Percentiles rank a stretch among this genome's conserved stretches.
Evolutionary conservation across 352 stramenopile species (phyloP).

Genomic region (Globisporangium lucens): DNA sequence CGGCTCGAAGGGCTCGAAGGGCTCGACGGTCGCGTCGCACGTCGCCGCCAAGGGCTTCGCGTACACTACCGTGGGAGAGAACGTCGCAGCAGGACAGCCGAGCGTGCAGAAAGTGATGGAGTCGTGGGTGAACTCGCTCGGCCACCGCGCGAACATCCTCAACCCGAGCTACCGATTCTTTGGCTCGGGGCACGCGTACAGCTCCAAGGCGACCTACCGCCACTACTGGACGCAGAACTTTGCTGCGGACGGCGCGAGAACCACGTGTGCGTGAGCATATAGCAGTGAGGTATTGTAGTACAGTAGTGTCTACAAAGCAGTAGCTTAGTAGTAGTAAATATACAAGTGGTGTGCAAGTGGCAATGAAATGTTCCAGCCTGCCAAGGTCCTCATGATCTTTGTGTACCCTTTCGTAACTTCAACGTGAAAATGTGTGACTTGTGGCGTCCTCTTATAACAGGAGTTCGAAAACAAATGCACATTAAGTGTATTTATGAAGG

Average conservation of each 20-base stretch:
- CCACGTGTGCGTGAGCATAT: constrained; percentile 26
- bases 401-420: neutral
- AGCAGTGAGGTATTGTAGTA: neutral
- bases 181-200: constrained; percentile 22
- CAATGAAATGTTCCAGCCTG: neutral
- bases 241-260: constrained; percentile 7
- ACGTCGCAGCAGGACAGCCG: constrained; percentile 22
- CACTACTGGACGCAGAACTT: constrained; percentile 33
- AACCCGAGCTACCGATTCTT: constrained; percentile 24
- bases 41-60: constrained; percentile 26
- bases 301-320: neutral
- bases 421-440: constrained; percentile 1
- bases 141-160: constrained; percentile 27
- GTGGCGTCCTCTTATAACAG: neutral
- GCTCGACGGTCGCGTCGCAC: constrained; percentile 20
- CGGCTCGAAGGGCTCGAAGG: constrained; percentile 18
- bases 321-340: neutral
- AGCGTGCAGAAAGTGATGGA: constrained; percentile 16
- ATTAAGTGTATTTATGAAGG: neutral
- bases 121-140: constrained; percentile 25
- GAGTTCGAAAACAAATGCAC: neutral
- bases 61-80: constrained; percentile 29
- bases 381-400: neutral
- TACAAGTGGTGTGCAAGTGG: neutral
- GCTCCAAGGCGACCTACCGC: constrained; percentile 12